Conservation (phyloP, 805 yeast genomes). For the Candida sphagnicola region DNA sequence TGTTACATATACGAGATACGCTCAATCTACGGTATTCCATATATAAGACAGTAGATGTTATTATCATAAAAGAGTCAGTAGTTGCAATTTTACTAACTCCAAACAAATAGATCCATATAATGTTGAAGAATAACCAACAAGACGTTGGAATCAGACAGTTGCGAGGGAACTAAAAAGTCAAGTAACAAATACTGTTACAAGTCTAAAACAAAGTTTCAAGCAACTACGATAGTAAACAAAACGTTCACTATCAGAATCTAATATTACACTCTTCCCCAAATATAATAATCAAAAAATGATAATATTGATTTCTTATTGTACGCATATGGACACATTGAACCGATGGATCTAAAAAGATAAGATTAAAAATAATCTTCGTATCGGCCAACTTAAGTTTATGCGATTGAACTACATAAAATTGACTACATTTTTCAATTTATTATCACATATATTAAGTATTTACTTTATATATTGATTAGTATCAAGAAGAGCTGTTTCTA, state of each 20-base stretch:
- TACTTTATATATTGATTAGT: not conserved
- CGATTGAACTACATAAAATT: slow-evolving; percentile 12
- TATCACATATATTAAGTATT: not conserved
- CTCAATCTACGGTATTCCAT: too few relatives aligned
- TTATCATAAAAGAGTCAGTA: not conserved
- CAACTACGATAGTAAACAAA: slow-evolving; percentile 1
- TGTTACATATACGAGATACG: too few relatives aligned
- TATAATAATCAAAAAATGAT: not conserved
- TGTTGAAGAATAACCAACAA: slow-evolving; percentile 2
- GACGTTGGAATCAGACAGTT: slow-evolving; percentile 1
- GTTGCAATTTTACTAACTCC: not conserved
- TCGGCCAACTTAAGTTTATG: slow-evolving; percentile 47
- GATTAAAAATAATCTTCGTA: slow-evolving; percentile 16
- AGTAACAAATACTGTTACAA: not conserved
- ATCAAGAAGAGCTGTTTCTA: too few relatives aligned
- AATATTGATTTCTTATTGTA: slow-evolving; percentile 17
- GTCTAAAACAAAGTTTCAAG: not conserved
- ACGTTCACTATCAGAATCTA: not conserved
- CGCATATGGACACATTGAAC: slow-evolving; percentile 49
- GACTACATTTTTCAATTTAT: not conserved
- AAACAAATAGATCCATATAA: not conserved
- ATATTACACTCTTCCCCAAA: not conserved
- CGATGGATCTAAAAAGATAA: slow-evolving; percentile 35
- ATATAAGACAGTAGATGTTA: too few relatives aligned
- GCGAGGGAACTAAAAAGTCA: not conserved